phyloP scores from a whole-genome alignment of 2,329 filamentous ascomycete species.

The Pseudocercospora ulei region DNA sequence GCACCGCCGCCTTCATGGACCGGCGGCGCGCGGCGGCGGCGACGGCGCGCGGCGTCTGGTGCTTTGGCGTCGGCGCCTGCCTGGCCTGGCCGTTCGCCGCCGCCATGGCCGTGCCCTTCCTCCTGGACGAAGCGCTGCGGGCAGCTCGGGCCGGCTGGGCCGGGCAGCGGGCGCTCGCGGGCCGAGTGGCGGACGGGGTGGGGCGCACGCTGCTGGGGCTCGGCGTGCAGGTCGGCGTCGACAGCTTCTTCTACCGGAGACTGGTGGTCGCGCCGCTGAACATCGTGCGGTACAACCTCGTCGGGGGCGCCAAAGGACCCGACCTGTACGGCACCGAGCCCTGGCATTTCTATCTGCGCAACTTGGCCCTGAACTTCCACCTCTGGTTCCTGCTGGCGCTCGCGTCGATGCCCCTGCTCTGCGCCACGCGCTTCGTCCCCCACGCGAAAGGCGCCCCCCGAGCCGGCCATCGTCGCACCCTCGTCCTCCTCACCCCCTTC shows the following conservation, averaged over 20 bases:
- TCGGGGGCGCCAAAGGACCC: conserved; percentile 65
- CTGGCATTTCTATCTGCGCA: conserved; percentile 93
- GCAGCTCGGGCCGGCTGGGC: conserved; percentile 37
- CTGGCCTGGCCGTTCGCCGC: conserved; percentile 92
- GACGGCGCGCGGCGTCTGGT: conserved; percentile 78
- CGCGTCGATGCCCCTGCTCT: conserved; percentile 61
- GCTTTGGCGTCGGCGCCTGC: conserved; percentile 76
- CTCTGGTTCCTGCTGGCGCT: conserved; percentile 81
- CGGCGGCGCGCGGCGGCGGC: conserved; percentile 69
- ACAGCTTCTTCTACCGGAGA: conserved; percentile 81
- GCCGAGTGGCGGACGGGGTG: conserved; percentile 57
- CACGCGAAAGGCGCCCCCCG: conserved; percentile 53
- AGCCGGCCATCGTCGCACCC: conserved; percentile 60
- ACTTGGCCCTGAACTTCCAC: conserved; percentile 88
- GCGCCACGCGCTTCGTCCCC: conserved; percentile 61
- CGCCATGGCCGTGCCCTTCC: conserved; percentile 68
- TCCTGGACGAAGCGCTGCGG: conserved; percentile 63
- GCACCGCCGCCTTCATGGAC: conserved; percentile 81
- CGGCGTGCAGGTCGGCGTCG: conserved; percentile 59
- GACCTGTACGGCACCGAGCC: conserved; percentile 92
- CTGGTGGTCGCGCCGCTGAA: conserved; percentile 72
- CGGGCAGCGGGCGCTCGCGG: conserved; percentile 46
- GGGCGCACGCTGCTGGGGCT: conserved; percentile 58
- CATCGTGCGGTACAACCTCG: conserved; percentile 92
- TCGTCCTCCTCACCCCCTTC: conserved; percentile 74